Evolutionary conservation across 805 yeast genomes (phyloP).

Genomic region (Teunomyces funiuensis): DNA sequence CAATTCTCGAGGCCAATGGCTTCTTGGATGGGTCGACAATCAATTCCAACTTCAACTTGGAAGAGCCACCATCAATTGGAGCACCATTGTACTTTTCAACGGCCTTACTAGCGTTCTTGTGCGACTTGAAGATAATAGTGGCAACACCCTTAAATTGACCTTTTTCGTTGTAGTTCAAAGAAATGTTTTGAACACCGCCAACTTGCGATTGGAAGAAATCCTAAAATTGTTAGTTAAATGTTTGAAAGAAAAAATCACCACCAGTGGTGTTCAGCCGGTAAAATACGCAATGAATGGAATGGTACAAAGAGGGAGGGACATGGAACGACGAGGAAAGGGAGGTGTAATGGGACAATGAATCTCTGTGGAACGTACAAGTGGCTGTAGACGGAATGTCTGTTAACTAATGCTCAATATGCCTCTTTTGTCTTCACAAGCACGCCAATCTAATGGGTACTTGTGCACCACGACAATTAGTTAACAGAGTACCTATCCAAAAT

Average conservation of each 20-base stretch:
- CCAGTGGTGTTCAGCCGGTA: not conserved
- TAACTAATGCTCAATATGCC: conserved; percentile 4
- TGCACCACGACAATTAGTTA: not conserved
- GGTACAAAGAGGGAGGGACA: too few species aligned
- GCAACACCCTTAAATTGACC: conserved; percentile 94
- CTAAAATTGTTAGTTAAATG: conserved; percentile 47
- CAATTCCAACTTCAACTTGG: conserved; percentile 75
- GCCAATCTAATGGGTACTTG: conserved; percentile 4
- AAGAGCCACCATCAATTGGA: conserved; percentile 85
- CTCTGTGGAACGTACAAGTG: not conserved
- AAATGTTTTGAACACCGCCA: conserved; percentile 76
- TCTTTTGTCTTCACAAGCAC: conserved; percentile 1
- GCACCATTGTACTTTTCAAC: conserved; percentile 87
- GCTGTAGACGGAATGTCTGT: not conserved
- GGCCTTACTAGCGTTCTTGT: conserved; percentile 73
- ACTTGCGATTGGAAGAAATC: conserved; percentile 86
- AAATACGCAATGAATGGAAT: conserved; percentile 4
- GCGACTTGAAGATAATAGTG: conserved; percentile 71
- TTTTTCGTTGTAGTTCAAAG: conserved; percentile 76
- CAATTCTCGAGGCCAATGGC: conserved; percentile 73
- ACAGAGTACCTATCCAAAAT: not conserved
- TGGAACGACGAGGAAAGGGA: not conserved
- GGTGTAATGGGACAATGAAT: not conserved
- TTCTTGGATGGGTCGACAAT: conserved; percentile 80
- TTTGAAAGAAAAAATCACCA: conserved; percentile 4